Percentiles rank a stretch among this genome's conserved stretches.
Conservation (phyloP, 2,329 filamentous ascomycete species). For the Ceratocystis papillata region DNA sequence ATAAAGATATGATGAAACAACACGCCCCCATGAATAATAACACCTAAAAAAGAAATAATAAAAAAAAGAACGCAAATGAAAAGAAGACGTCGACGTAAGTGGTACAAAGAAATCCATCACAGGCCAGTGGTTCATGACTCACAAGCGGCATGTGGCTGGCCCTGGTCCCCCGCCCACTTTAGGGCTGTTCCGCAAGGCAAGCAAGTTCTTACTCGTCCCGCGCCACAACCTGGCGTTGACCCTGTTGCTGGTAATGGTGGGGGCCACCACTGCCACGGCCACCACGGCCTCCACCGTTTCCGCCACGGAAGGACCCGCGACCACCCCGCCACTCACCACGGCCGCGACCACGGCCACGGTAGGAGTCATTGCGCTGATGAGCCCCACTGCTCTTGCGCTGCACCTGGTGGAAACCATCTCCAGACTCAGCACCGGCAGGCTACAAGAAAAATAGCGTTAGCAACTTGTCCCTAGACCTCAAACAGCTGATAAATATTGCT, state of each 20-base stretch:
- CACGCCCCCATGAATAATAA: constrained; percentile 16
- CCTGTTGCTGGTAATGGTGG: constrained; percentile 27
- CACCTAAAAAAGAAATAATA: constrained; percentile 13
- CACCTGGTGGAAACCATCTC: constrained; percentile 63
- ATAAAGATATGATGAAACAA: constrained; percentile 12
- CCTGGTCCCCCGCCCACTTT: background rate
- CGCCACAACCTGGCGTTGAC: constrained; percentile 31
- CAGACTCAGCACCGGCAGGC: constrained; percentile 8
- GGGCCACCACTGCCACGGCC: constrained; percentile 40
- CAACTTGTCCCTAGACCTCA: background rate
- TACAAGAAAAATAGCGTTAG: constrained; percentile 23
- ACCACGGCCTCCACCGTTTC: constrained; percentile 43
- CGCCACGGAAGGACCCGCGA: constrained; percentile 33
- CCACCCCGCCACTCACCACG: constrained; percentile 35
- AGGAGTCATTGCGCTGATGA: constrained; percentile 17
- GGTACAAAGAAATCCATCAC: background rate
- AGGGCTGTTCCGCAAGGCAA: background rate
- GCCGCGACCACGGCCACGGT: constrained; percentile 43
- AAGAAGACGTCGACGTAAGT: background rate
- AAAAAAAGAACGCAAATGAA: constrained; percentile 5
- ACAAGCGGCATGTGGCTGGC: constrained; percentile 9
- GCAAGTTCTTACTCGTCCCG: constrained; percentile 15
- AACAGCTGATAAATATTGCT: constrained; percentile 31
- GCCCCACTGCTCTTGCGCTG: constrained; percentile 39
- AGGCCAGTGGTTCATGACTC: constrained; percentile 3